Percentiles rank a stretch among this genome's conserved stretches.
Conservation (phyloP, 1,139 yeast species). For the Kazachstania sp. region DNA sequence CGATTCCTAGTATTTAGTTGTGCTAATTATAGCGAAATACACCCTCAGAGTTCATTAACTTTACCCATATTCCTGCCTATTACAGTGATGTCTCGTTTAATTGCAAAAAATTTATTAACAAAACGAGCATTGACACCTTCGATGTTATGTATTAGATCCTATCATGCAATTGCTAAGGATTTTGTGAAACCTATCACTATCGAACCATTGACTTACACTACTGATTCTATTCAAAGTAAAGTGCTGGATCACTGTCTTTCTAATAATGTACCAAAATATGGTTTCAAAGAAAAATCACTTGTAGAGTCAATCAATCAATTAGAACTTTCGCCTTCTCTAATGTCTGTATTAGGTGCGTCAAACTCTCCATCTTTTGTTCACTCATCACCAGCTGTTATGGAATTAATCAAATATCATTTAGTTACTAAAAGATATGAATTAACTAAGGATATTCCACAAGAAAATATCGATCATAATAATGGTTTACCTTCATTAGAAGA, state of each 20-base stretch:
- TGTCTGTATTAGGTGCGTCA: conserved; percentile 42
- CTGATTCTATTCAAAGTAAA: conserved; percentile 32
- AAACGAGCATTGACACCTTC: neutral
- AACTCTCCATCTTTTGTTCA: conserved; percentile 28
- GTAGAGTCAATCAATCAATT: conserved; percentile 52
- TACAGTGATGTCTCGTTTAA: neutral
- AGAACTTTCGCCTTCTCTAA: conserved; percentile 60
- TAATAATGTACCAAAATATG: conserved; percentile 54
- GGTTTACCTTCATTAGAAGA: conserved; percentile 33
- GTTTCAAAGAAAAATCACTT: conserved; percentile 59
- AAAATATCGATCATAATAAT: conserved; percentile 20
- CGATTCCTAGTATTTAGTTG: no score
- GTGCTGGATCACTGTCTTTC: conserved; percentile 42
- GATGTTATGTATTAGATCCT: conserved; percentile 3
- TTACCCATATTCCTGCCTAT: no score
- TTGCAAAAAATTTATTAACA: neutral
- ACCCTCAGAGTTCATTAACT: no score
- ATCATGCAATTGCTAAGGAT: conserved; percentile 23
- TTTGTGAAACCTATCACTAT: conserved; percentile 16
- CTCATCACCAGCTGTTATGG: conserved; percentile 43
- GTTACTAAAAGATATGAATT: conserved; percentile 46
- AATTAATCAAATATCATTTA: conserved; percentile 60
- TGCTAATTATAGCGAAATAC: no score
- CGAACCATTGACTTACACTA: conserved; percentile 25
- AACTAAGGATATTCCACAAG: conserved; percentile 21